phyloP scores from a whole-genome alignment of 2,329 filamentous ascomycete genomes.

The Conoideocrella luteorostrata region DNA sequence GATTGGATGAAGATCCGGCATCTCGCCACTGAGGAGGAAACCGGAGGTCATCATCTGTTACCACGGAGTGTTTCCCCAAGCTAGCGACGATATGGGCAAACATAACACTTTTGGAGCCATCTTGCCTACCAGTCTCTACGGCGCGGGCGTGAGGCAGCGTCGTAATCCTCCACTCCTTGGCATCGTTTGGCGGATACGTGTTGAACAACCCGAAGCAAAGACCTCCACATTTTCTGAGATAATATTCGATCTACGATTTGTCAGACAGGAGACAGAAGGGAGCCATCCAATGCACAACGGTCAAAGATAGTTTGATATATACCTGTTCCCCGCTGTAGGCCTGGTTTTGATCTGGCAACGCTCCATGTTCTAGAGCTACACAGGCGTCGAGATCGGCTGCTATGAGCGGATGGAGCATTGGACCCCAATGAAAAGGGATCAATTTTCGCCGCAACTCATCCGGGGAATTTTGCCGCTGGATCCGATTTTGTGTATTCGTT shows the following conservation, averaged over 20 bases:
- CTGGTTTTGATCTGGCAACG: conserved; percentile 43
- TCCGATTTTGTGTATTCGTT: conserved; percentile 4
- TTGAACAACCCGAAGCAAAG: conserved; percentile 77
- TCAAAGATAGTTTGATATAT: conserved; percentile 13
- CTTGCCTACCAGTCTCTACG: conserved; percentile 43
- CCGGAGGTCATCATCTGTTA: conserved; percentile 59
- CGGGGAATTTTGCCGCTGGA: conserved; percentile 8
- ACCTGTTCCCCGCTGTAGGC: conserved; percentile 50
- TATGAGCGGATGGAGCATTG: conserved; percentile 59
- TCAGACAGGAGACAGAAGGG: conserved; percentile 3
- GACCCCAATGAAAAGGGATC: conserved; percentile 56
- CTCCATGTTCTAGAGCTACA: conserved; percentile 26
- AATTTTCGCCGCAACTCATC: conserved; percentile 24
- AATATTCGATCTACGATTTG: conserved; percentile 19
- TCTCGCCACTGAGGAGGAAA: conserved; percentile 62
- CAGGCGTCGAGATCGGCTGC: conserved; percentile 57
- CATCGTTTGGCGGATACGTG: conserved; percentile 44
- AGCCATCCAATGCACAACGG: neutral
- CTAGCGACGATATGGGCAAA: conserved; percentile 75
- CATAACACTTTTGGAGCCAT: conserved; percentile 45
- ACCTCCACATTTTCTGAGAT: conserved; percentile 36
- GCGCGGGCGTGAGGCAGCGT: conserved; percentile 45
- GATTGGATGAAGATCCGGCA: conserved; percentile 35
- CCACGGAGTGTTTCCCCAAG: conserved; percentile 53
- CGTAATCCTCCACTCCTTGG: conserved; percentile 41